Evolutionary conservation across 225 moss, liverwort and hornwort genomes (phyloP), one percentile per base, ranked within the genome.

Genomic region (Marchantia polymorpha): DNA sequence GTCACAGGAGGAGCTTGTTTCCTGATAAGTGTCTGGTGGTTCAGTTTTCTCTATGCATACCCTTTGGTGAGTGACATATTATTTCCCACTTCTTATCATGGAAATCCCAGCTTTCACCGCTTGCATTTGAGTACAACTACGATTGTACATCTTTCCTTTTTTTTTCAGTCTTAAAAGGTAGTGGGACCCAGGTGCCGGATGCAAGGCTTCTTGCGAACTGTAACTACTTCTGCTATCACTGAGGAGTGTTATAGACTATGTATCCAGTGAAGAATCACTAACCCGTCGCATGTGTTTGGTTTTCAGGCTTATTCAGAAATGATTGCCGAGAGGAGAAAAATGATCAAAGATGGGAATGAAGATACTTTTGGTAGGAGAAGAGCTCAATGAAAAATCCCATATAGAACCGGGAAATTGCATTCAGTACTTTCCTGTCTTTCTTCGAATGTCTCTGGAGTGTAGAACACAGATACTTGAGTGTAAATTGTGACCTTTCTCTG

Each of bases 301-400:
- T 52, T 60, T 29, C 88, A 99, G 99, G 95, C 87, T 68, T 99
- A 99, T 58, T 53, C 92, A 52, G 86, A 92, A 67, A 99, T 99
- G 99, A 99, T 99, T 59, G 93, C 94, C 0, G 89, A 92, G 88
- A 90, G 99, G 83, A 84, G 99, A 73, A 91, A 67, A 83, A 88
- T 87, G 81, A 87, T 95, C 81, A 85, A 84, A 75, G 87, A 86
- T 49, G 95, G 92, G 20, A 77, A 81, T 6, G 99, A 95, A 79
- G 99, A 95, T 81, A 95, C 90, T 0, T 93, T 79, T 46, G 99
- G 95, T 3, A 85, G 85, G 82, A 87, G 83, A 81, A 84, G 56
- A 76, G 72, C 3, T 15, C 69, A 81, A 1, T 48, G 64, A 19
- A 26, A 74, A 26, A 14, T 2, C 39, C 39, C 39, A 39, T 2